Evolutionary conservation across 306 rosid species (phyloP), one percentile per base, ranked within the genome.

Genomic region (Inga laurina): DNA sequence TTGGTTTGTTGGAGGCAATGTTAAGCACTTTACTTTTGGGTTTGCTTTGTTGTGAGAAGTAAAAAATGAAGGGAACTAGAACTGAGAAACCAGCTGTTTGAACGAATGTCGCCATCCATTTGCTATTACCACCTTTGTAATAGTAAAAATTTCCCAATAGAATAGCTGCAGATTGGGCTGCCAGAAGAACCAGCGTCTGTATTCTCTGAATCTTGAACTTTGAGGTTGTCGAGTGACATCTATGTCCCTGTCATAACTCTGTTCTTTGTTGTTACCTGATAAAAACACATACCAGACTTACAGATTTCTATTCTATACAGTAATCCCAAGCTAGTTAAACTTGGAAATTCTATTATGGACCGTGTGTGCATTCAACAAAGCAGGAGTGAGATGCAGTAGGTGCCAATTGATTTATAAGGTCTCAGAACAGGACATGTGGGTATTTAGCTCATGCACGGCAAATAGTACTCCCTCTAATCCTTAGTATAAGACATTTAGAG

Each of bases 31-130:
- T 81, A 5, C 19, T 43, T 5, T 5, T 72, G 21, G 46, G 74
- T 77, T 84, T 83, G 46, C 57, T 1, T 21, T 75, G 49, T 67
- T 82, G 62, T 44, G 69, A 13, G 76, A 83, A 90, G 78, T 75
- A 68, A 15, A 56, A 75, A 22, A 83, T 70, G 48, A 90, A 83
- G 32, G 94, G 97, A 66, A 87, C 11, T n/a, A 92, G 76, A 80
- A 89, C 0, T 4, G 94, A 92, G 82, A 92, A 92, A 69, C 97
- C 94, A 9, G 89, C 91, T 19, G 94, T 87, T 76, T 90, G 91
- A 82, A 89, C 92, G 35, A 92, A 79, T 7, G 97, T 89, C 52
- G 90, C 86, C 91, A 92, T 87, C 93, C 97, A 92, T 88, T 88
- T 88, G 76, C 96, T 92, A 22, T 88, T 83, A 44, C 96, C 93